Evolutionary conservation across 371 early-diverging fungal species (phyloP), one percentile per base, ranked within the genome.

Genomic region (Circinella minor): DNA sequence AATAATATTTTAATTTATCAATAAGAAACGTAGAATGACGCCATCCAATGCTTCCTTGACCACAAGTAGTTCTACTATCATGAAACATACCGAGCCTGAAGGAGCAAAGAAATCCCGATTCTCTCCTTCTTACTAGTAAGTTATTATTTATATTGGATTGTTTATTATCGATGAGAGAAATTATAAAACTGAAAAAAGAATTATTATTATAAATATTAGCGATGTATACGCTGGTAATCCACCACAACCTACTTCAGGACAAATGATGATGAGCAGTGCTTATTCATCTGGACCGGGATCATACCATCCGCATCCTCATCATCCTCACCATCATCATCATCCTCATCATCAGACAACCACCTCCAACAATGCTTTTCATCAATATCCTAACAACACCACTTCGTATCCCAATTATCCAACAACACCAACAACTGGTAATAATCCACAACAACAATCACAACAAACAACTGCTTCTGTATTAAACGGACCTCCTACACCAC

Each of bases 261-360:
- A 72, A 51, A 70, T 71, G 61, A 78, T 78, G 78, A 73, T 74
- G 66, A 71, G 60, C 43, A 71, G 67, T 55, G 67, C 57, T 49
- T 73, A 74, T 61, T 71, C 73, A 5, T 68, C 73, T 36, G 60
- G 57, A 7, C 70, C 73, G 34, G 60, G 57, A 7, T 27, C 57
- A 9, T 57, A 57, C 14, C 57, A 57, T 54, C 54, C 15, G 8
- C 54, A 54, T 54, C 54, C 54, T 6, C 54, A 54, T 54, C 55
- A 65, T 61, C 51, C 27, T 27, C 27, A 27, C 15, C 54, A 54
- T 54, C 54, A 3, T 6, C 54, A 54, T 54, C 55, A 65, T 54
- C 54, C 54, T 6, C 54, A 54, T 54, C 55, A 65, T 61, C 51
- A 51, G 51, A 51, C 51, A 8, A 51, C 51, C 14, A n/a, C 51